Base-by-base conservation (phyloP, 352 stramenopile species). In the Pythium volutum region DNA sequence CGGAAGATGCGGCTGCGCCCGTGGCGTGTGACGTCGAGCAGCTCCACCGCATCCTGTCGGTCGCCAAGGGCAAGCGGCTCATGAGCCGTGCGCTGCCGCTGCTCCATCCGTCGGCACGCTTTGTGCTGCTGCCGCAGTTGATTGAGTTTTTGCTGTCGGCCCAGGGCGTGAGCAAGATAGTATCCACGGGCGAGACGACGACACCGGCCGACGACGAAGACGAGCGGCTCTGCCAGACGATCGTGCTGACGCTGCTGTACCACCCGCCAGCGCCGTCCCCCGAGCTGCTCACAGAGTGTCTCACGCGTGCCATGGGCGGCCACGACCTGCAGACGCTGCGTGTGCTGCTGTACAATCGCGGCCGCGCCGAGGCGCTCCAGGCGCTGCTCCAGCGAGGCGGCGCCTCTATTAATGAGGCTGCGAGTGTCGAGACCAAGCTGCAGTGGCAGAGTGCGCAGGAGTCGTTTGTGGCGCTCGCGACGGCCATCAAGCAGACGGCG, bases 241-340 rank as follows among this genome's bases (percentile, higher is more conserved):
- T 94, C 33, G 85, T 94, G 64, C 78, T 94, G 7, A 84, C 86
- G 59, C 63, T 94, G 43, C 70, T 91, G 26, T 94, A 91, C 66
- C 78, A 91, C 50, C 84, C 78, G n/a, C 81, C 84, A n/a, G 67
- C 82, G 9, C 81, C 82, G 22, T 70, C 83, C 1, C 69, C 79
- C 1, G 76, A 90, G 47, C 65, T 93, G 33, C 73, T 94, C 12
- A 77, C 78, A 0, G 76, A 88, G 42, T 89, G 81, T 29, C 69
- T 94, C 5, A 59, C 77, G 51, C 77, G 79, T 25, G 79, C 79
- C 0, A 65, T 94, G 50, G 56, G 61, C n/a, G 73, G 68, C 25
- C 85, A 94, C 55, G 60, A 81, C 46, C 55, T 85, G 12, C 52
- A 84, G 34, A 77, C 85, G 49, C 73, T 94, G 20, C 74, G 74